Conservation (phyloP, 2,329 filamentous ascomycete genomes). For the Pseudogymnoascus sp. region DNA sequence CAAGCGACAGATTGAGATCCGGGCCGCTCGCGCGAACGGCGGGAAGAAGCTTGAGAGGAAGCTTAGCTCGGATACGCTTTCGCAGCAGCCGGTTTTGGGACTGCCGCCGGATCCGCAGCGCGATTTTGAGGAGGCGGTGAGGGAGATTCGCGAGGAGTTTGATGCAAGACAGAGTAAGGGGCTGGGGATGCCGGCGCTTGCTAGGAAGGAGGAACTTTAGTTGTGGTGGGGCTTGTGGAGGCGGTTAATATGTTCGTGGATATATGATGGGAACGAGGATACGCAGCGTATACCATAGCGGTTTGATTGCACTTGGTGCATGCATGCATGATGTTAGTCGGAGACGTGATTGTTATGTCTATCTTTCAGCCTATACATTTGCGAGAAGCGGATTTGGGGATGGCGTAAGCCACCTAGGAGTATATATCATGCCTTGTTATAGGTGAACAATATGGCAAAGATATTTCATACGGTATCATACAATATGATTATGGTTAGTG, state of each 20-base stretch:
- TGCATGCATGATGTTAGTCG: not conserved
- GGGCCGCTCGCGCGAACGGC: slow-evolving; percentile 32
- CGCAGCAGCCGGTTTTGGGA: slow-evolving; percentile 59
- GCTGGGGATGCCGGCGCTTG: slow-evolving; percentile 13
- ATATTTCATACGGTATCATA: not conserved
- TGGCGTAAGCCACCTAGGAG: not conserved
- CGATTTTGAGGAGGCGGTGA: slow-evolving; percentile 57
- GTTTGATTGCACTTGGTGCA: not conserved
- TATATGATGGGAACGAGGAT: not conserved
- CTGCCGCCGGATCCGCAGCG: slow-evolving; percentile 65
- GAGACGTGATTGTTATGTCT: not conserved
- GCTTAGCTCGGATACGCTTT: slow-evolving; percentile 45
- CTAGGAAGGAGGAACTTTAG: slow-evolving; percentile 9
- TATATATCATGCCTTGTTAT: not conserved
- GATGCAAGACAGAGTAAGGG: slow-evolving; percentile 23
- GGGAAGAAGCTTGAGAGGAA: slow-evolving; percentile 35
- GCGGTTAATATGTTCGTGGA: not conserved
- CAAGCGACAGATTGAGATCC: slow-evolving; percentile 49
- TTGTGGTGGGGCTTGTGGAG: not conserved
- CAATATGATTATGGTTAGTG: not conserved
- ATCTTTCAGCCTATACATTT: not conserved
- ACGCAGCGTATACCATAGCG: not conserved
- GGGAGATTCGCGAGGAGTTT: slow-evolving; percentile 43
- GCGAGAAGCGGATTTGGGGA: not conserved
- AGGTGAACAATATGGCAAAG: not conserved